A percentile compares a stretch with the other conserved stretches of the same genome.
Conservation (phyloP, 345 rosid species). For the Populus simonii region DNA sequence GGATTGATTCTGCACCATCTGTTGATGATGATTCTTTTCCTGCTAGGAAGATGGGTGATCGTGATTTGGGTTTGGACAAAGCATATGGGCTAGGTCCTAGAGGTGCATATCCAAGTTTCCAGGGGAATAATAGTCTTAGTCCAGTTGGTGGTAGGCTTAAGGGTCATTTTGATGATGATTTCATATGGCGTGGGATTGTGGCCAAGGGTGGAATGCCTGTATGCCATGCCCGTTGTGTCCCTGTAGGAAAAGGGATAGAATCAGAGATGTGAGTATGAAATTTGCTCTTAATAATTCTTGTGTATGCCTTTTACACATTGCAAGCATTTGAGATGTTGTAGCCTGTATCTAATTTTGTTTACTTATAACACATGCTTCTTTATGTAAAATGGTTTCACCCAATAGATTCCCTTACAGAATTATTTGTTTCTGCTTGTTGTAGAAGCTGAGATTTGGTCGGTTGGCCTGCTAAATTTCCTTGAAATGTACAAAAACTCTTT, state of each 20-base stretch:
- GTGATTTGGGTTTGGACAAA: conserved; percentile 42
- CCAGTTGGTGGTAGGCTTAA: conserved; percentile 40
- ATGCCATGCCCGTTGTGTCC: conserved; percentile 72
- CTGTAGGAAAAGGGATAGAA: conserved; percentile 50
- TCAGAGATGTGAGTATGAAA: conserved; percentile 55
- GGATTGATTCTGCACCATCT: conserved; percentile 54
- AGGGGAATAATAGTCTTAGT: conserved; percentile 42
- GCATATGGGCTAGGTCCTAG: conserved; percentile 45
- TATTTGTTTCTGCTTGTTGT: neutral
- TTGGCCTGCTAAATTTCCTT: neutral
- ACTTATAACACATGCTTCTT: neutral
- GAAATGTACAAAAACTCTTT: neutral
- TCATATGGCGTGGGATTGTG: conserved; percentile 68
- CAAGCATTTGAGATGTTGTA: neutral
- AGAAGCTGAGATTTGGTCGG: neutral
- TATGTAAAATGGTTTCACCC: neutral
- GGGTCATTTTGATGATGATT: conserved; percentile 46
- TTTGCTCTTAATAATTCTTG: neutral
- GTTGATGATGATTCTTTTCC: conserved; percentile 48
- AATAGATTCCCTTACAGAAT: too few species aligned
- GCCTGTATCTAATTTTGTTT: neutral
- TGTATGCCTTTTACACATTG: neutral
- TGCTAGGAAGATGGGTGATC: conserved; percentile 50
- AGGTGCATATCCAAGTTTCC: conserved; percentile 31
- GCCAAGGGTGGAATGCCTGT: conserved; percentile 81